phyloP scores from a whole-genome alignment of 2,329 filamentous ascomycete genomes.

The Gaeumannomyces tritici region DNA sequence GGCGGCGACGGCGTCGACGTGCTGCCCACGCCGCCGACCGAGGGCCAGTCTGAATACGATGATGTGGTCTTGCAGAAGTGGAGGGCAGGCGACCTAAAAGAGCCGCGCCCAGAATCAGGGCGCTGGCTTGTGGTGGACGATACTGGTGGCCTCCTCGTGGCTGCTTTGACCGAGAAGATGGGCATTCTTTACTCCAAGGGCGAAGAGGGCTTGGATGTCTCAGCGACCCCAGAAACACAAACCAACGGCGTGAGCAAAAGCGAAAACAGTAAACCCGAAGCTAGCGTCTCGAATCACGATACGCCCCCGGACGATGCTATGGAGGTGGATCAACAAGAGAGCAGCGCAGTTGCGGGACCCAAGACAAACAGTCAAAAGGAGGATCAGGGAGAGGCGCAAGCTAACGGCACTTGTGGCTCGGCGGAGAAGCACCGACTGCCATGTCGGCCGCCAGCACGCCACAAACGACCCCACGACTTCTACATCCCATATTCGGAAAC shows the following conservation, averaged over 20 bases:
- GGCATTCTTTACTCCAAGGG: slow-evolving; percentile 55
- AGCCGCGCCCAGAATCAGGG: slow-evolving; percentile 16
- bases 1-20: slow-evolving; percentile 25
- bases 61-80: background rate
- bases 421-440: background rate
- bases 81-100: background rate
- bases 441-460: background rate
- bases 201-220: slow-evolving; percentile 13
- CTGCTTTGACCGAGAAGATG: slow-evolving; percentile 82
- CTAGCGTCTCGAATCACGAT: background rate
- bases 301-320: background rate
- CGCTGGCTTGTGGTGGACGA: slow-evolving; percentile 82
- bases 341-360: background rate
- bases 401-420: slow-evolving; percentile 3
- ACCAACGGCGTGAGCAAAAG: background rate
- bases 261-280: background rate
- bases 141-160: slow-evolving; percentile 72
- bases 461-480: slow-evolving; percentile 31
- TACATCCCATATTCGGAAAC: slow-evolving; percentile 56
- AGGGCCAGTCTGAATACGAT: background rate
- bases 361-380: background rate
- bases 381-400: background rate
- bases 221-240: background rate
- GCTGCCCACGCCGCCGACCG: background rate
- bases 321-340: background rate